Percentiles rank a stretch among this genome's conserved stretches.
Evolutionary conservation across 2,329 filamentous ascomycete genomes (phyloP).

Genomic region (Colletotrichum simmondsii): DNA sequence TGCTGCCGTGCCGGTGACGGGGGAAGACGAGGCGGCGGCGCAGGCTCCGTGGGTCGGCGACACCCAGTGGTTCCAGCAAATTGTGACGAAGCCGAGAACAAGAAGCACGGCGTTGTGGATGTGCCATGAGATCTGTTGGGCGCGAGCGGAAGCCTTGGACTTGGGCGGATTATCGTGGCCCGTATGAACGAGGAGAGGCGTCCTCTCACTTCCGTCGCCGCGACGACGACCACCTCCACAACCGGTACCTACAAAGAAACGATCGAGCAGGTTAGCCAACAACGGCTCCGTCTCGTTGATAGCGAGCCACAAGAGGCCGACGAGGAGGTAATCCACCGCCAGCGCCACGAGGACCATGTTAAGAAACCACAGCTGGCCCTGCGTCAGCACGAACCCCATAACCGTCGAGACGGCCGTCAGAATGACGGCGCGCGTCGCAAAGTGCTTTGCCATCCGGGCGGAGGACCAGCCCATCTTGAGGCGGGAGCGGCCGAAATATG

Average conservation of each 20-base stretch:
- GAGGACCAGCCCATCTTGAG: constrained; percentile 51
- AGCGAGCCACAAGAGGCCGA: constrained; percentile 53
- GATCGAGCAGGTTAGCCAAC: constrained; percentile 41
- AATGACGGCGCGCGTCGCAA: constrained; percentile 48
- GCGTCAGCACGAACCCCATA: constrained; percentile 45
- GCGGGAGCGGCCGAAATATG: constrained; percentile 56
- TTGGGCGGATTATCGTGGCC: not conserved
- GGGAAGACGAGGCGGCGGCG: constrained; percentile 12
- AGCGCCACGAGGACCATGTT: constrained; percentile 57
- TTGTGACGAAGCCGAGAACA: constrained; percentile 47
- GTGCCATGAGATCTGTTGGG: constrained; percentile 49
- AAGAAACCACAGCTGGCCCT: constrained; percentile 52
- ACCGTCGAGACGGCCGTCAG: constrained; percentile 46
- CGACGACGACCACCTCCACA: not conserved
- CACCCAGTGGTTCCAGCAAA: constrained; percentile 60
- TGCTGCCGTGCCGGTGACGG: constrained; percentile 24
- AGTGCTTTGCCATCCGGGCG: constrained; percentile 48
- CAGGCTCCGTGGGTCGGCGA: constrained; percentile 53
- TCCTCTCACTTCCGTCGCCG: constrained; percentile 37
- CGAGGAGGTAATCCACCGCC: constrained; percentile 57
- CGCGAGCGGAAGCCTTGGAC: constrained; percentile 10
- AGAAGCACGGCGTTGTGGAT: constrained; percentile 51
- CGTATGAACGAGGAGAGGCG: constrained; percentile 42
- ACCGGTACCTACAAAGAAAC: not conserved
- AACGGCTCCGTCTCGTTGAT: constrained; percentile 47